Conservation (phyloP, 2,329 filamentous ascomycete species). For the Diaporthe destruens region DNA sequence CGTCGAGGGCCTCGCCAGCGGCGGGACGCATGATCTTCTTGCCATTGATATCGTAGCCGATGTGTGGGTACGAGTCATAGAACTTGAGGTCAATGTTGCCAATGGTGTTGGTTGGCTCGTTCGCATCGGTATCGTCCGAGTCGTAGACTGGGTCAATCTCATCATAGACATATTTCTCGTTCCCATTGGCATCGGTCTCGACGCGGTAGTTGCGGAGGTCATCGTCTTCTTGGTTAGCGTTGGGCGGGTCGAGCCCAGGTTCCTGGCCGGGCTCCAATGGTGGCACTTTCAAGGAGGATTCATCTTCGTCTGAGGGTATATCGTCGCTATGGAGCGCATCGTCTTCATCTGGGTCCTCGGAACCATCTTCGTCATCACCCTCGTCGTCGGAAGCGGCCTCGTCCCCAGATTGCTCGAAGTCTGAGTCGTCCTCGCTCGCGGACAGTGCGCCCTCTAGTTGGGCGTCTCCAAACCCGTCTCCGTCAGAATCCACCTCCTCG, state of each 20-base stretch:
- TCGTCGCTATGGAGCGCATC: slow-evolving; percentile 57
- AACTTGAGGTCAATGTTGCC: slow-evolving; percentile 94
- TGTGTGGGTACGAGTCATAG: slow-evolving; percentile 98
- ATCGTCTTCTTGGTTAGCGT: slow-evolving; percentile 53
- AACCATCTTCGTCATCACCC: slow-evolving; percentile 56
- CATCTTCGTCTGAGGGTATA: slow-evolving; percentile 54
- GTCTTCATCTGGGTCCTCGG: slow-evolving; percentile 57
- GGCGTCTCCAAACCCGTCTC: slow-evolving; percentile 70
- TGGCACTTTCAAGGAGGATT: slow-evolving; percentile 33
- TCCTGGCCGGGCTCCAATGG: slow-evolving; percentile 39
- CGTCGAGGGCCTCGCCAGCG: slow-evolving; percentile 92
- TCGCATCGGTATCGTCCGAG: slow-evolving; percentile 91
- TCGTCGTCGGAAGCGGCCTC: slow-evolving; percentile 60
- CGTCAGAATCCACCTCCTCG: slow-evolving; percentile 55
- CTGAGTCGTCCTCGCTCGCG: slow-evolving; percentile 68
- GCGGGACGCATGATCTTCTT: slow-evolving; percentile 98
- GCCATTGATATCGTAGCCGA: slow-evolving; percentile 98
- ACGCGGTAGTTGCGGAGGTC: slow-evolving; percentile 65
- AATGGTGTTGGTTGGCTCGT: slow-evolving; percentile 87
- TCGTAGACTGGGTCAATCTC: slow-evolving; percentile 97
- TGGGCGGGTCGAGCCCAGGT: slow-evolving; percentile 49
- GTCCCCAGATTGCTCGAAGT: slow-evolving; percentile 65
- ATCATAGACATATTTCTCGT: slow-evolving; percentile 89
- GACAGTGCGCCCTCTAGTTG: slow-evolving; percentile 69
- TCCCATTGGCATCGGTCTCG: slow-evolving; percentile 88